Evolutionary conservation across 345 rosid genomes (phyloP).

Genomic region (Geranium rotundifolium): DNA sequence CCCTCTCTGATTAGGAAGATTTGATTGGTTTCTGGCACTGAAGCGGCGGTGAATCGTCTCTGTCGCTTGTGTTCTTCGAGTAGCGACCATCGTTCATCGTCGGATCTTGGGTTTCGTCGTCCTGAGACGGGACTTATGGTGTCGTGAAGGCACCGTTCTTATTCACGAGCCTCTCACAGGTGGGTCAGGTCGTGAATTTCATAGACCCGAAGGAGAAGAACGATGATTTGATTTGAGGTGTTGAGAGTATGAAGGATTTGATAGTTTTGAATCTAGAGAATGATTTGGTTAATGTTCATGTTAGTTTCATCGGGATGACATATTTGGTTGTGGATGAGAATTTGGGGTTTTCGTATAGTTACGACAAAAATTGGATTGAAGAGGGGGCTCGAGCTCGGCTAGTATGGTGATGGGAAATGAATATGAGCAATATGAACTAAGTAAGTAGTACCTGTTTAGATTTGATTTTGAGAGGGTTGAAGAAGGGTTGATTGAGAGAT

Average conservation of each 20-base stretch:
- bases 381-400: conserved; percentile 34
- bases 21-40: conserved; percentile 92
- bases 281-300: conserved; percentile 48
- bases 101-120: conserved; percentile 51
- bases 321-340: conserved; percentile 70
- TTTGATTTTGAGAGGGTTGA: conserved; percentile 11
- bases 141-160: conserved; percentile 58
- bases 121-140: conserved; percentile 26
- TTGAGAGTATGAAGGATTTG: conserved; percentile 12
- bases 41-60: conserved; percentile 40
- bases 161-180: conserved; percentile 38
- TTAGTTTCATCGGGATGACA: conserved; percentile 51
- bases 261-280: conserved; percentile 17
- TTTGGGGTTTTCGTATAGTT: conserved; percentile 11
- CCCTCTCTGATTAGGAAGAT: conserved; percentile 48
- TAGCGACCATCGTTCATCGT: conserved; percentile 68
- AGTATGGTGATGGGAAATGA: conserved; percentile 29
- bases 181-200: conserved; percentile 42
- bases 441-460: too few relatives aligned
- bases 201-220: conserved; percentile 42
- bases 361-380: conserved; percentile 8
- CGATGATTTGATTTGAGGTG: conserved; percentile 10
- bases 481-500: too few relatives aligned
- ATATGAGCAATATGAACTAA: conserved; percentile 13
- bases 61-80: conserved; percentile 61